Percentiles rank a stretch among this genome's conserved stretches.
phyloP scores from a whole-genome alignment of 441 rosid genomes.

The Caryocar brasiliense region DNA sequence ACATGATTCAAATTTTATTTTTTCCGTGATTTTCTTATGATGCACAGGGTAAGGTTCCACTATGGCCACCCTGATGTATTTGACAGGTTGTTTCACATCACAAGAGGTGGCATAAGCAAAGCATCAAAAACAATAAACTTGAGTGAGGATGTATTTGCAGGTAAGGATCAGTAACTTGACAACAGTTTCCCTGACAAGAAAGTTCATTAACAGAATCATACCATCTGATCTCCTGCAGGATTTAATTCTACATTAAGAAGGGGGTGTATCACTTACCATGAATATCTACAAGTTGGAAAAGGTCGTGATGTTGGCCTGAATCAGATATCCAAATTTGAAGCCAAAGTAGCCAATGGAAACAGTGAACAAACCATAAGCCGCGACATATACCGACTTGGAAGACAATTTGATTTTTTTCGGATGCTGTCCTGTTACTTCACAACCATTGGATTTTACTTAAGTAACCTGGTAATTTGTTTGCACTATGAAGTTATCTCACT shows the following conservation, averaged over 20 bases:
- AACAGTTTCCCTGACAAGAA: conserved; percentile 1
- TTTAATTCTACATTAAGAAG: conserved; percentile 71
- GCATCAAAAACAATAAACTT: conserved; percentile 89
- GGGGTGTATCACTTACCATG: conserved; percentile 78
- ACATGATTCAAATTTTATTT: too few relatives aligned
- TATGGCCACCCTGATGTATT: conserved; percentile 97
- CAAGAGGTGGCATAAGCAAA: conserved; percentile 97
- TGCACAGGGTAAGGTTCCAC: conserved; percentile 83
- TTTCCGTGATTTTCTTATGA: conserved; percentile 1
- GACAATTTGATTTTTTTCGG: conserved; percentile 87
- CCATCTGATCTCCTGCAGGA: conserved; percentile 34
- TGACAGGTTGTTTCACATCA: conserved; percentile 82
- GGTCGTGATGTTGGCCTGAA: conserved; percentile 97
- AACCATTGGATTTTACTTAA: conserved; percentile 88
- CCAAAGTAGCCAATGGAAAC: conserved; percentile 94
- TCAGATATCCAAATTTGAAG: conserved; percentile 95
- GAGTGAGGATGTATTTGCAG: conserved; percentile 93
- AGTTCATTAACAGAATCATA: conserved; percentile 11
- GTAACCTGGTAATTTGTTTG: conserved; percentile 60
- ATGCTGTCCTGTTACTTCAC: conserved; percentile 97
- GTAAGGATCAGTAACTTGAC: conserved; percentile 28
- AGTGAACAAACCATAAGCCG: conserved; percentile 94
- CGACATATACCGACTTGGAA: conserved; percentile 85
- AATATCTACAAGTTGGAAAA: conserved; percentile 94
- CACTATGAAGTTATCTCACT: conserved; percentile 1